Conservation (phyloP, 306 rosid species). For the Biancaea sappan region DNA sequence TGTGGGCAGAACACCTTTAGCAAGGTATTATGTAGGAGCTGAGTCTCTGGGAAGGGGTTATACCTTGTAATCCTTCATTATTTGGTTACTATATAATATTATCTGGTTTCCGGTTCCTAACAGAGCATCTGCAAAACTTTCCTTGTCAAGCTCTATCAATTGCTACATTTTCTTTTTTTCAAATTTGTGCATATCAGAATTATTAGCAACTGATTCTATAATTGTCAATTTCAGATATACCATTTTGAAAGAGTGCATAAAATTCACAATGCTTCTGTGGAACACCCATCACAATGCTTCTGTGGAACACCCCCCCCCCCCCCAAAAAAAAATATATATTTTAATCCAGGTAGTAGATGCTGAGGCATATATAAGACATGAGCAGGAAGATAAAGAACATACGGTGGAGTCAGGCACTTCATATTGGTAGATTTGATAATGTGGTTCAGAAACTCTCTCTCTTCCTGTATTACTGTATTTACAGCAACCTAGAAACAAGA, state of each 20-base stretch:
- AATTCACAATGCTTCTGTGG: neutral
- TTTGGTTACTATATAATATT: no score
- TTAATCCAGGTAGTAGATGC: neutral
- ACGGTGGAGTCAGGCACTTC: conserved; percentile 93
- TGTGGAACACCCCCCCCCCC: no score
- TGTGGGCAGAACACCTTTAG: no score
- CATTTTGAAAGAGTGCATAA: neutral
- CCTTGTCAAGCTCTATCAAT: neutral
- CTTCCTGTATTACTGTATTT: conserved; percentile 76
- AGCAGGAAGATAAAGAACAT: conserved; percentile 39
- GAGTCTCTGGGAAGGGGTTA: no score
- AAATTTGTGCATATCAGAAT: neutral
- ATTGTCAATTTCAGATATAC: neutral
- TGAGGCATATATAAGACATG: neutral
- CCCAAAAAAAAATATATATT: neutral
- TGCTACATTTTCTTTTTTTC: neutral
- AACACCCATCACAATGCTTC: neutral
- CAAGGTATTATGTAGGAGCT: no score
- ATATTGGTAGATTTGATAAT: conserved; percentile 84
- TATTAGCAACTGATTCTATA: neutral
- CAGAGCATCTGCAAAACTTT: neutral
- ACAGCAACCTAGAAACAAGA: conserved; percentile 74
- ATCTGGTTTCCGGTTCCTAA: no score
- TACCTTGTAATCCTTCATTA: no score
- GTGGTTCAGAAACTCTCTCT: conserved; percentile 79